These are phyloP conservation scores for Geotrichum australiense DNA, from an alignment of 1,139 yeast genomes.

Conservation along the genomic window DNA sequence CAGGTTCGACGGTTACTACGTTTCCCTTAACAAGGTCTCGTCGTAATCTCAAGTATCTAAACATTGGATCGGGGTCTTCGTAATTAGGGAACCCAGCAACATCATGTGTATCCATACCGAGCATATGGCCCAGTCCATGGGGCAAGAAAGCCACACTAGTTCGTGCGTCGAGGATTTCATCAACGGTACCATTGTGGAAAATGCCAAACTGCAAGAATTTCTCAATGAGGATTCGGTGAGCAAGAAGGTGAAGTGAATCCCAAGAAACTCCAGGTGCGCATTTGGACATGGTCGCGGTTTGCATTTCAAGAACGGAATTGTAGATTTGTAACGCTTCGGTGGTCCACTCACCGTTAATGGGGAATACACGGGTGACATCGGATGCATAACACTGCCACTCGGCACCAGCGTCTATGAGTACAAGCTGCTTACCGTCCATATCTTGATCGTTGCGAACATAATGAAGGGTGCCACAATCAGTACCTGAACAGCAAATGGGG, in stretches of 20 bases:
- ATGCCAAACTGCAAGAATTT: constrained; percentile 71
- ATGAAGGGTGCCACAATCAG: constrained; percentile 85
- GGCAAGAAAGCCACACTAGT: constrained; percentile 81
- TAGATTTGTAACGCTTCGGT: constrained; percentile 79
- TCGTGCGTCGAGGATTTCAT: constrained; percentile 63
- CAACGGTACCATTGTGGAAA: constrained; percentile 55
- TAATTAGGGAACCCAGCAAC: constrained; percentile 86
- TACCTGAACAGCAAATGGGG: constrained; percentile 93
- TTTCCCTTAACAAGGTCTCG: constrained; percentile 64
- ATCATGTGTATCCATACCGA: constrained; percentile 96
- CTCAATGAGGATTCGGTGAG: constrained; percentile 70
- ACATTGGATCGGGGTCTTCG: constrained; percentile 69
- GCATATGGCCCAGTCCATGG: constrained; percentile 88
- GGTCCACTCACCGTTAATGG: constrained; percentile 84
- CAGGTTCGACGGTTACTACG: constrained; percentile 95
- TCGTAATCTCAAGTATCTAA: constrained; percentile 72
- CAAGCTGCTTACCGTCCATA: constrained; percentile 49
- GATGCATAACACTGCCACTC: constrained; percentile 92
- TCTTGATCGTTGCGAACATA: constrained; percentile 78
- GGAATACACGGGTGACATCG: constrained; percentile 94
- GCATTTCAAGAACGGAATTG: constrained; percentile 80
- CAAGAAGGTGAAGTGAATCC: constrained; percentile 76
- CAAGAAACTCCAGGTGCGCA: constrained; percentile 79
- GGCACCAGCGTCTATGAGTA: constrained; percentile 93
- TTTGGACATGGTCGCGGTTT: constrained; percentile 53